Evolutionary conservation across 75 land plant genomes (phyloP).

Genomic region (Isoetes taiwanensis): DNA sequence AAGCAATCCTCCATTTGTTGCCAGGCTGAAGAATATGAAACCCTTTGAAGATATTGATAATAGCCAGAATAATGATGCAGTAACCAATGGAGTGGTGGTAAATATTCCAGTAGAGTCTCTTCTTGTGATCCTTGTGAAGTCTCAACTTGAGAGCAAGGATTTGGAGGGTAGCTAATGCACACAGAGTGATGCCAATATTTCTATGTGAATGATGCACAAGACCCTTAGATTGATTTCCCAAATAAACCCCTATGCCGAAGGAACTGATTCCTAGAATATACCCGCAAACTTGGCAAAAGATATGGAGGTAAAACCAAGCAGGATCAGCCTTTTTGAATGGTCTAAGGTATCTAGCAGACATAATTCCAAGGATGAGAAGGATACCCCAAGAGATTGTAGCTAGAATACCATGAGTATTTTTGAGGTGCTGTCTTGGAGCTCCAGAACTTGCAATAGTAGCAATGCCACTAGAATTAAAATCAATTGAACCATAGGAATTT

Average conservation of each 20-base stretch:
- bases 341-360: conserved; percentile 54
- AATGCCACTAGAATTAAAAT: no score
- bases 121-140: conserved; percentile 21
- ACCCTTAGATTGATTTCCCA: conserved; percentile 19
- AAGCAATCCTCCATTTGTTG: conserved; percentile 16
- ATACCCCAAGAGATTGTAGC: conserved; percentile 44
- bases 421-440: no score
- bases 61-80: conserved; percentile 11
- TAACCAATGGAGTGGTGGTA: conserved; percentile 32
- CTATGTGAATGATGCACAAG: conserved; percentile 20
- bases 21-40: conserved; percentile 10
- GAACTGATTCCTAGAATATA: conserved; percentile 52
- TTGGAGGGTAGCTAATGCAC: no score
- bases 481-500: no score
- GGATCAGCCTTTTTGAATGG: conserved; percentile 37
- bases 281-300: conserved; percentile 41
- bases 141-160: conserved; percentile 18
- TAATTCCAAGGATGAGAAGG: conserved; percentile 46
- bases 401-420: conserved; percentile 12
- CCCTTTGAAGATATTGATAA: conserved; percentile 26
- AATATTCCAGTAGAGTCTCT: conserved; percentile 24
- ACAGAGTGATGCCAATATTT: conserved; percentile 44
- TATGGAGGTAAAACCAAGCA: conserved; percentile 70
- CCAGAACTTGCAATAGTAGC: no score
- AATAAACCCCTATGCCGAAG: conserved; percentile 60